Base-by-base conservation (phyloP, 768 basidiomycete genomes). In the Russula lepida region DNA sequence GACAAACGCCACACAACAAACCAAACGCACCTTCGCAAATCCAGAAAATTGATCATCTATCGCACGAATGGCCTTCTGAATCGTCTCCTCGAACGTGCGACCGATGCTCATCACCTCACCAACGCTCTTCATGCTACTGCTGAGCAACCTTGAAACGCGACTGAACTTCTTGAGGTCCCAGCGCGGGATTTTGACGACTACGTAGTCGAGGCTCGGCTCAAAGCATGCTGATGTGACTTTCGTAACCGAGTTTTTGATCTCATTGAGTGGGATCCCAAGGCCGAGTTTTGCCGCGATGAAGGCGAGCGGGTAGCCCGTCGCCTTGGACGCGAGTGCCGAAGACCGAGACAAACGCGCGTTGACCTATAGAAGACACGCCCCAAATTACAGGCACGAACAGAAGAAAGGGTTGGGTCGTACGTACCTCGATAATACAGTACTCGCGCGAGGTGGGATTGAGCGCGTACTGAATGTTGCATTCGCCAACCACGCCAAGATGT, bases 91-190 rank as follows among this genome's bases (percentile, higher is more conserved):
- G 69, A 99, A 99, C 5, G 94, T 97, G 68, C 95, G 79, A 15
- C 95, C 95, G 66, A 99, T 98, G 67, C 91, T 92, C 97, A 99
- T 99, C 59, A 99, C 95, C 74, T 99, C 95, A 28, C 95, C 95
- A 8, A 99, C 95, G 68, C 90, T 93, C 81, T 98, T 98, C 95
- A 99, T 98, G 74, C 90, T 92, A 67, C 89, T 92, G 73, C 92
- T 92, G 52, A 99, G 77, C 43, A 90, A 79, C 60, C 88, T 83
- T 71, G 91, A 94, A 69, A 99, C 95, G 49, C 95, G 85, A 69
- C 69, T 92, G 77, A 99, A 99, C 81, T 99, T 99, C 75, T 95
- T 95, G 70, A 98, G 77, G 75, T 99, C 97, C 95, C 95, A 99
- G 65, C 95, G 88, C 58, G 95, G 95, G 69, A 99, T 97, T 79